phyloP scores from a whole-genome alignment of 2,329 filamentous ascomycete genomes.

The Fusarium hainanense region DNA sequence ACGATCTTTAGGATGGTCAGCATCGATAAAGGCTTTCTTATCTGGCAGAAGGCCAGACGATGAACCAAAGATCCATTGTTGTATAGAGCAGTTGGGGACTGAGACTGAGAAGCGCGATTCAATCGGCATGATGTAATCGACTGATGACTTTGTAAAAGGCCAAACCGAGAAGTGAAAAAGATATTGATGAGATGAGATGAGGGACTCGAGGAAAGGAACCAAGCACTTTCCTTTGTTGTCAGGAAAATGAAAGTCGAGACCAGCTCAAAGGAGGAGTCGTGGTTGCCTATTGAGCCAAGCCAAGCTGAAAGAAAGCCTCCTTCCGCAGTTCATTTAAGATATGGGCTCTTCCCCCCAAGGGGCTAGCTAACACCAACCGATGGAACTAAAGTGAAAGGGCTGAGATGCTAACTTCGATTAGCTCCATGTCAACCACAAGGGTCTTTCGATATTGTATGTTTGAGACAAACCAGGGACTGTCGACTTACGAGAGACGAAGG shows the following conservation, averaged over 20 bases:
- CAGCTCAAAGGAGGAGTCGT: constrained; percentile 4
- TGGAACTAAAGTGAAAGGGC: constrained; percentile 5
- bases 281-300: constrained; percentile 21
- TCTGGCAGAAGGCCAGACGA: constrained; percentile 57
- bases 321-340: constrained; percentile 32
- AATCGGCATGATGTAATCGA: constrained; percentile 56
- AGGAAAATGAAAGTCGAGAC: not conserved
- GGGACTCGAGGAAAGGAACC: not conserved
- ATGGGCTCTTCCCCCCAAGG: constrained; percentile 2
- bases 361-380: not conserved
- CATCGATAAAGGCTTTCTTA: constrained; percentile 68
- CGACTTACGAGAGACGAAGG: not conserved
- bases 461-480: not conserved
- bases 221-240: not conserved
- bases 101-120: constrained; percentile 58
- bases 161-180: not conserved
- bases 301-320: constrained; percentile 24
- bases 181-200: not conserved
- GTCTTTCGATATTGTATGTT: not conserved
- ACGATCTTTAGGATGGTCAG: constrained; percentile 73
- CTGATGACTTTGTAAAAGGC: not conserved
- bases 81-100: constrained; percentile 62
- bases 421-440: not conserved
- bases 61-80: constrained; percentile 66
- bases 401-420: constrained; percentile 7